Conservation (phyloP, 352 stramenopile species). For the Phytophthora constricta region DNA sequence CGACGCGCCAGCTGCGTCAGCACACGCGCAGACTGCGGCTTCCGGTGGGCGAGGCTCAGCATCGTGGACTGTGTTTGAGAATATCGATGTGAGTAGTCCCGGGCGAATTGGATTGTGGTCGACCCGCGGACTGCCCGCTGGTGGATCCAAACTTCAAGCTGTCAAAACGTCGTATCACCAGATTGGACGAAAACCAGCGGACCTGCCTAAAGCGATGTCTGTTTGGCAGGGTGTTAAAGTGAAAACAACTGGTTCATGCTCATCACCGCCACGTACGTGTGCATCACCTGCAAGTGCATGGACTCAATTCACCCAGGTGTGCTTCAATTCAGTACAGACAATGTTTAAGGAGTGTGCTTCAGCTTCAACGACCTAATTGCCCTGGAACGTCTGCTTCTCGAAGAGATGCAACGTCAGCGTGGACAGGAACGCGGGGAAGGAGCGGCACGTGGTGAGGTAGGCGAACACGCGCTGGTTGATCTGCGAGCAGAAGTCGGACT, state of each 20-base stretch:
- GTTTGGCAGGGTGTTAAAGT: too few relatives aligned
- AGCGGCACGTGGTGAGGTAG: slow-evolving; percentile 72
- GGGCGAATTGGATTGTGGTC: slow-evolving; percentile 36
- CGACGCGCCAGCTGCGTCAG: slow-evolving; percentile 28
- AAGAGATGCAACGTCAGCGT: slow-evolving; percentile 91
- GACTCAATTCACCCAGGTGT: too few relatives aligned
- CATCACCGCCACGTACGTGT: slow-evolving; percentile 3
- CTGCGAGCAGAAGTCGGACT: slow-evolving; percentile 76
- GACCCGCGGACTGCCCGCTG: background rate
- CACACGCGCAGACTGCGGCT: slow-evolving; percentile 15
- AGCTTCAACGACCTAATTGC: slow-evolving; percentile 39
- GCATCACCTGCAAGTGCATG: background rate
- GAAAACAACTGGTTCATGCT: too few relatives aligned
- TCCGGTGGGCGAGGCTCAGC: slow-evolving; percentile 31
- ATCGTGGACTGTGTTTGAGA: slow-evolving; percentile 20
- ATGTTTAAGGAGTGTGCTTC: background rate
- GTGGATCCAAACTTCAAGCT: slow-evolving; percentile 27
- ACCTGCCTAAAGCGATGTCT: background rate
- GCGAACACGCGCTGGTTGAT: slow-evolving; percentile 54
- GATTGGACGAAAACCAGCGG: background rate
- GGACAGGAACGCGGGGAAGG: slow-evolving; percentile 89
- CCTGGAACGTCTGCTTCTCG: slow-evolving; percentile 91
- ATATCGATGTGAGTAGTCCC: slow-evolving; percentile 8
- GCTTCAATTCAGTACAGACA: background rate
- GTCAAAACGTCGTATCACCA: background rate